Conservation (phyloP, 441 rosid species). For the Euphorbia schlechtendalii region DNA sequence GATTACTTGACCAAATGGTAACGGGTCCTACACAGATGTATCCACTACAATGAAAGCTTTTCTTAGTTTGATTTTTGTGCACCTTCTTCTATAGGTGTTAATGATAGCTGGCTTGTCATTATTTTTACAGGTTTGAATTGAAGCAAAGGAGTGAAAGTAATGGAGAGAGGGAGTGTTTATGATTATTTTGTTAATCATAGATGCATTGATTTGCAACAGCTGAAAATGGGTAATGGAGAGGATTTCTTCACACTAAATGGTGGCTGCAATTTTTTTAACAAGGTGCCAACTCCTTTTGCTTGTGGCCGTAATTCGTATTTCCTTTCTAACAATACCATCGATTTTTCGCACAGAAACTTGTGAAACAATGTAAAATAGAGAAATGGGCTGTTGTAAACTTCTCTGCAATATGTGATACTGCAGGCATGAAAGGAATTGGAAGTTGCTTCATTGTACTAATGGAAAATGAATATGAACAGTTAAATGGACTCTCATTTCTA, state of each 20-base stretch:
- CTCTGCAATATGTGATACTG: conserved; percentile 67
- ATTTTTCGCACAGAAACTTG: conserved; percentile 41
- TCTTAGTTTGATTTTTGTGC: too few relatives aligned
- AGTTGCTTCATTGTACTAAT: conserved; percentile 18
- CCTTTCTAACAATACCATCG: conserved; percentile 17
- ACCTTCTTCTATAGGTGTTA: too few relatives aligned
- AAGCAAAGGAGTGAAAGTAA: conserved; percentile 27
- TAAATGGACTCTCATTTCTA: neutral
- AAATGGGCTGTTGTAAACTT: conserved; percentile 70
- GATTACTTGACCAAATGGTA: too few relatives aligned
- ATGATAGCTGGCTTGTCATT: neutral
- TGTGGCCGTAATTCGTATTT: conserved; percentile 1
- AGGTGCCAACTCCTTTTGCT: conserved; percentile 31
- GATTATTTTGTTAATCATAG: conserved; percentile 60
- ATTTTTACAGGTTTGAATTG: conserved; percentile 43
- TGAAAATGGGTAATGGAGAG: conserved; percentile 66
- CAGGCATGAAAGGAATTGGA: conserved; percentile 63
- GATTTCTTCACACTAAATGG: conserved; percentile 61
- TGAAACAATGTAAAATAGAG: conserved; percentile 53
- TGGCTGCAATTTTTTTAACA: conserved; percentile 74
- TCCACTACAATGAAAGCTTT: too few relatives aligned
- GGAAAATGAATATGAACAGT: neutral
- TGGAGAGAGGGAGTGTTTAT: conserved; percentile 38
- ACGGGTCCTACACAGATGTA: too few relatives aligned
- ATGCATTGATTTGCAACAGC: conserved; percentile 38